Evolutionary conservation across 345 rosid species (phyloP).

Genomic region (Erysimum cheiranthoides): DNA sequence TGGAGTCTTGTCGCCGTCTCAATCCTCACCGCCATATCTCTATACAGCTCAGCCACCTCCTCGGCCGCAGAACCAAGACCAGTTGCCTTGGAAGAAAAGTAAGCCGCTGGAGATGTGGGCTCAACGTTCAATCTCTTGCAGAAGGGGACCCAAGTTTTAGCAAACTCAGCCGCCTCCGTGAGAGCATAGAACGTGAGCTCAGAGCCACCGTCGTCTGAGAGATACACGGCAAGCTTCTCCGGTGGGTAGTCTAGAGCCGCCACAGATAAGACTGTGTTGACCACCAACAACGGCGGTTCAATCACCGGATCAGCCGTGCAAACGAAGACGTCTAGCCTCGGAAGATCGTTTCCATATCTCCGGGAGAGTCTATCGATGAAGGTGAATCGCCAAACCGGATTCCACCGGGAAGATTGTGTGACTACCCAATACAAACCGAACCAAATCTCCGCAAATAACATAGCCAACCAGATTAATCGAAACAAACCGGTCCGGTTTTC

Average conservation of each 20-base stretch:
- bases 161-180: slow-evolving; percentile 58
- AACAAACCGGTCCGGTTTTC: slow-evolving; percentile 19
- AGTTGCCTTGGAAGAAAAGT: slow-evolving; percentile 44
- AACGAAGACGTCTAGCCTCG: slow-evolving; percentile 68
- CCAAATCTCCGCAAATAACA: slow-evolving; percentile 53
- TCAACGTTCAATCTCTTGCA: slow-evolving; percentile 61
- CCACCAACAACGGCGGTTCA: slow-evolving; percentile 81
- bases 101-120: slow-evolving; percentile 72
- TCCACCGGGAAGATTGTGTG: slow-evolving; percentile 60
- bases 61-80: background rate
- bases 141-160: slow-evolving; percentile 65
- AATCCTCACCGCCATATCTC: slow-evolving; percentile 61
- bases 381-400: slow-evolving; percentile 38
- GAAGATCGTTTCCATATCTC: slow-evolving; percentile 52
- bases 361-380: slow-evolving; percentile 51
- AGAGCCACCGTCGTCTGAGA: slow-evolving; percentile 78
- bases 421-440: slow-evolving; percentile 62
- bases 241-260: slow-evolving; percentile 66
- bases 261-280: slow-evolving; percentile 69
- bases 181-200: slow-evolving; percentile 64
- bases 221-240: slow-evolving; percentile 60
- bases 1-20: slow-evolving; percentile 43
- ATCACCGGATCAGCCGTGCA: slow-evolving; percentile 71
- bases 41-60: slow-evolving; percentile 44
- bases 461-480: slow-evolving; percentile 52